phyloP scores from a whole-genome alignment of 2,329 filamentous ascomycete species.

The Monosporascus sp. region DNA sequence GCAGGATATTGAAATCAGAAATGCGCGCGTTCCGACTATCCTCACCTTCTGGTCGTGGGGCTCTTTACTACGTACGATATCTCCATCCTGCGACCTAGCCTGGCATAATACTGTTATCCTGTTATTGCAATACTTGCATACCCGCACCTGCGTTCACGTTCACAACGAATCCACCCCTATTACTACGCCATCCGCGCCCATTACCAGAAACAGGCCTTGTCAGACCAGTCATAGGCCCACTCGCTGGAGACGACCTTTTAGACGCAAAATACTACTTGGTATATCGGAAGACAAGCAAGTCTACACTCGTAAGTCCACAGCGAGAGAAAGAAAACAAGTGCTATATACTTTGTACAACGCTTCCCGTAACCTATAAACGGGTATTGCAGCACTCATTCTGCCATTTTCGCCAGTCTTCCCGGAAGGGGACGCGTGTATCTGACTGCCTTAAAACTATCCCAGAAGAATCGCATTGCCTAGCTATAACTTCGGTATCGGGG shows the following conservation, averaged over 20 bases:
- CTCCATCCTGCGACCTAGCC: slow-evolving; percentile 9
- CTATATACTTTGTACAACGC: too few species aligned
- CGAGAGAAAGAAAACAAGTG: too few species aligned
- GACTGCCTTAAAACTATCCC: neutral
- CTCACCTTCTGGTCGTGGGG: slow-evolving; percentile 7
- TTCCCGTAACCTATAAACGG: too few species aligned
- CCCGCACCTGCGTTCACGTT: slow-evolving; percentile 19
- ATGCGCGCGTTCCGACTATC: slow-evolving; percentile 10
- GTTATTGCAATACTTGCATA: slow-evolving; percentile 19
- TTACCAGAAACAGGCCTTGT: neutral
- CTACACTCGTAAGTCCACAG: neutral
- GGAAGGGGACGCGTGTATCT: neutral
- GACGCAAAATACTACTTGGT: neutral
- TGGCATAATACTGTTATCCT: slow-evolving; percentile 1
- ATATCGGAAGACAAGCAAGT: neutral
- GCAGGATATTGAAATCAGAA: too few species aligned
- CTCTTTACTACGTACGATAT: slow-evolving; percentile 7
- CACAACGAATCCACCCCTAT: slow-evolving; percentile 8
- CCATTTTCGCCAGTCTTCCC: neutral
- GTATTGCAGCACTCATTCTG: neutral
- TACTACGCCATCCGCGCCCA: neutral
- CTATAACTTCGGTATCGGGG: neutral
- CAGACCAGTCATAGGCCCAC: neutral
- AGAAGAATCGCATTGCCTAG: neutral
- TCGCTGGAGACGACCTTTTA: neutral